Conservation (phyloP, 495 filamentous ascomycete species). For the Hypoxylon subgilvum region DNA sequence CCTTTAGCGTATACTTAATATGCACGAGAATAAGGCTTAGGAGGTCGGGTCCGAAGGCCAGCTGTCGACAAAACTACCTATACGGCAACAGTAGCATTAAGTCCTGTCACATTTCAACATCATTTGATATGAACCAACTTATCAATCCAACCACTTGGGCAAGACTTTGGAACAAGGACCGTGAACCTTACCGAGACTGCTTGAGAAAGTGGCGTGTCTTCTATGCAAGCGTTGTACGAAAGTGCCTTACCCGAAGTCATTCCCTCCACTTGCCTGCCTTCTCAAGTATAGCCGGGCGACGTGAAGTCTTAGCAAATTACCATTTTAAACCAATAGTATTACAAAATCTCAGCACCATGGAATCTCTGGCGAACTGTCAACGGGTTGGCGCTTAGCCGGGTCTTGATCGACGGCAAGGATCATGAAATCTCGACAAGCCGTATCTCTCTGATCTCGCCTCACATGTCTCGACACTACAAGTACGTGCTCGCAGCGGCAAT, state of each 20-base stretch:
- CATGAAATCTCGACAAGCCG: neutral
- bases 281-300: conserved; percentile 27
- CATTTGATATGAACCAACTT: conserved; percentile 24
- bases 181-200: conserved; percentile 30
- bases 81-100: conserved; percentile 23
- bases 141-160: conserved; percentile 19
- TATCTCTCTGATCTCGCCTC: too few relatives aligned
- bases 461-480: too few relatives aligned
- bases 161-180: conserved; percentile 18
- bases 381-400: conserved; percentile 29
- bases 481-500: neutral
- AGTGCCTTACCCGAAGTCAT: conserved; percentile 38
- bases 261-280: conserved; percentile 27
- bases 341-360: conserved; percentile 7
- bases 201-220: conserved; percentile 36
- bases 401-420: conserved; percentile 37
- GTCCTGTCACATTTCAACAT: conserved; percentile 30
- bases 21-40: conserved; percentile 21
- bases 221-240: conserved; percentile 29
- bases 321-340: conserved; percentile 23
- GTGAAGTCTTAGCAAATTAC: conserved; percentile 11
- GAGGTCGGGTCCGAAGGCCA: conserved; percentile 17
- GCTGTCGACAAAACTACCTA: conserved; percentile 8
- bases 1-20: conserved; percentile 3
- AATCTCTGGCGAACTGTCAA: conserved; percentile 35